Evolutionary conservation across 2,329 filamentous ascomycete genomes (phyloP).

Genomic region (Colletotrichum higginsianum): DNA sequence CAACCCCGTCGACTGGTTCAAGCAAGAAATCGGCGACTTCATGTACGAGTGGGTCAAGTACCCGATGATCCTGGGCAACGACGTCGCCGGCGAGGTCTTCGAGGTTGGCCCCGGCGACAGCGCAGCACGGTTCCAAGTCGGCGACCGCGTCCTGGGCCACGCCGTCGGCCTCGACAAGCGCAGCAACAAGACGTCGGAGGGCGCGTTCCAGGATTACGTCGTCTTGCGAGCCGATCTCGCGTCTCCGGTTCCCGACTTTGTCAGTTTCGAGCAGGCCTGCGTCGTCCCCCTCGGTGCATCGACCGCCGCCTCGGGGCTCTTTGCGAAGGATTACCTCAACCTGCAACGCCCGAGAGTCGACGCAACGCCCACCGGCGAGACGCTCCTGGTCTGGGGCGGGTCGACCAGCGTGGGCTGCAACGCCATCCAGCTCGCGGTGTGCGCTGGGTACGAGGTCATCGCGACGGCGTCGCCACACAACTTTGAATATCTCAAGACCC

Average conservation of each 20-base stretch:
- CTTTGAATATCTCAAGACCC: conserved; percentile 57
- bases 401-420: conserved; percentile 61
- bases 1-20: conserved; percentile 49
- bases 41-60: conserved; percentile 45
- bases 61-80: conserved; percentile 51
- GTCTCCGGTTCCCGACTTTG: conserved; percentile 45
- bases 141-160: conserved; percentile 48
- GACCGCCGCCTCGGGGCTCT: conserved; percentile 49
- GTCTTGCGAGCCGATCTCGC: conserved; percentile 35
- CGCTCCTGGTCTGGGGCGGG: conserved; percentile 62
- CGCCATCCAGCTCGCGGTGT: conserved; percentile 61
- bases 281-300: conserved; percentile 49
- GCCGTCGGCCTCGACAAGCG: conserved; percentile 51
- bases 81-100: conserved; percentile 51
- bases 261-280: conserved; percentile 46
- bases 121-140: conserved; percentile 45
- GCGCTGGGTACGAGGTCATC: conserved; percentile 62
- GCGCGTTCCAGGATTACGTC: conserved; percentile 47
- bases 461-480: conserved; percentile 60
- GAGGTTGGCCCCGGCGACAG: conserved; percentile 45
- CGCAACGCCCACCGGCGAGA: conserved; percentile 42
- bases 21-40: conserved; percentile 45
- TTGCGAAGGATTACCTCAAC: conserved; percentile 44
- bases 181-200: conserved; percentile 48
- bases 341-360: conserved; percentile 44